Percentiles rank a stretch among this genome's conserved stretches.
phyloP scores from a whole-genome alignment of 2,329 filamentous ascomycete genomes.

The Penicillium thymicola region DNA sequence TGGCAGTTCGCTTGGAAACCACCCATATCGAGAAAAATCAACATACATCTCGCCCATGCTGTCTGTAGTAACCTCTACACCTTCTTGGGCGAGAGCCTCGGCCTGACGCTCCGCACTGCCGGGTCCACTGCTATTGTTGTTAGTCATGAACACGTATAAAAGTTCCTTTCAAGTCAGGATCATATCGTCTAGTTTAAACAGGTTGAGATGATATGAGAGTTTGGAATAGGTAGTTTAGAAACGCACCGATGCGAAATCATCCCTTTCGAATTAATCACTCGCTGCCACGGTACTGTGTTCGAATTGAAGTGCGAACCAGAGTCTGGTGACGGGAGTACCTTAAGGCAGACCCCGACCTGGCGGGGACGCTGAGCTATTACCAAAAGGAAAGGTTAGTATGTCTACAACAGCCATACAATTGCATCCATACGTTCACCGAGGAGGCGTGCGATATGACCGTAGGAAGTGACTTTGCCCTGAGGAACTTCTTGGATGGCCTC shows the following conservation, averaged over 20 bases:
- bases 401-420: not conserved
- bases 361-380: slow-evolving; percentile 64
- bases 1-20: slow-evolving; percentile 51
- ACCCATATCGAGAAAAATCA: slow-evolving; percentile 44
- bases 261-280: slow-evolving; percentile 85
- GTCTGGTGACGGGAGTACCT: slow-evolving; percentile 66
- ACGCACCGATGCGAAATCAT: slow-evolving; percentile 76
- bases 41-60: slow-evolving; percentile 45
- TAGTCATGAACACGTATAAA: not conserved
- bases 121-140: slow-evolving; percentile 33
- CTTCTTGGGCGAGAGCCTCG: slow-evolving; percentile 40
- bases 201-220: not conserved
- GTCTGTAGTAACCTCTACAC: slow-evolving; percentile 41
- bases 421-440: slow-evolving; percentile 57
- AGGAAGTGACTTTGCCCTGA: slow-evolving; percentile 76
- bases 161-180: not conserved
- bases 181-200: not conserved
- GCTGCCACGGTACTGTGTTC: slow-evolving; percentile 86
- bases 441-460: slow-evolving; percentile 67
- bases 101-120: slow-evolving; percentile 45
- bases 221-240: not conserved
- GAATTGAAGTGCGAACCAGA: slow-evolving; percentile 60
- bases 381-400: not conserved
- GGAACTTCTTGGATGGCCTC: slow-evolving; percentile 82
- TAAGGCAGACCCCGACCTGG: slow-evolving; percentile 87